Evolutionary conservation across 208 protist genomes (phyloP).

Genomic region (Trypanosoma cruzi): DNA sequence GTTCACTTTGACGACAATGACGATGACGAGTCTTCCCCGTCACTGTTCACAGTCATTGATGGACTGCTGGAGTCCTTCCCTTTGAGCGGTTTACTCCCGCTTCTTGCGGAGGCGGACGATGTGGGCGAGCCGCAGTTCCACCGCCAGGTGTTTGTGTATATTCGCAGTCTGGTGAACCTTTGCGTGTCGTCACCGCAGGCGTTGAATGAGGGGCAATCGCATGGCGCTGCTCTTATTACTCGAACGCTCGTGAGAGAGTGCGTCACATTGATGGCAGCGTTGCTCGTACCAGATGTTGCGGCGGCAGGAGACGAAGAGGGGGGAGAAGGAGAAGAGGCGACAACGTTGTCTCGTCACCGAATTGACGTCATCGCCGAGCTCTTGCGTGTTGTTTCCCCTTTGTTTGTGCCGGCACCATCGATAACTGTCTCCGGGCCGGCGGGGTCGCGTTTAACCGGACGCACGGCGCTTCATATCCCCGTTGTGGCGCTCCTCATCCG

Average conservation of each 20-base stretch:
- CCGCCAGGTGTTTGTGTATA: constrained; percentile 44
- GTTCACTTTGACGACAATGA: constrained; percentile 54
- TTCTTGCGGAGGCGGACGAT: constrained; percentile 41
- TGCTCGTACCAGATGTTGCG: constrained; percentile 44
- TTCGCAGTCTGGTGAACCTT: constrained; percentile 48
- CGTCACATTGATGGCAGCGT: constrained; percentile 73
- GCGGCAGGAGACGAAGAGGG: too few species aligned
- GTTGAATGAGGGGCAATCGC: constrained; percentile 57
- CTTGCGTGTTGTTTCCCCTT: constrained; percentile 68
- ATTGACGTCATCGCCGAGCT: constrained; percentile 75
- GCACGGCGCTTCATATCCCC: constrained; percentile 67
- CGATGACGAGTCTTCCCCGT: constrained; percentile 43
- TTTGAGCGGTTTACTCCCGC: constrained; percentile 42
- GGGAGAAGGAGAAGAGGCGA: constrained; percentile 14
- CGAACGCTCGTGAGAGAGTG: constrained; percentile 53
- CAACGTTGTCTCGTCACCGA: constrained; percentile 26
- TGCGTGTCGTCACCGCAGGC: constrained; percentile 58
- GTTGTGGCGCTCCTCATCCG: constrained; percentile 82
- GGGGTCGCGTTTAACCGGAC: constrained; percentile 3
- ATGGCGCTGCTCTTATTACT: constrained; percentile 45
- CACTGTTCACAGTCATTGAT: constrained; percentile 50
- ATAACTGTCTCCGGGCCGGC: constrained; percentile 4
- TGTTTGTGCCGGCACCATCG: constrained; percentile 44
- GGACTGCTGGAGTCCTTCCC: constrained; percentile 51
- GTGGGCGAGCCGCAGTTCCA: constrained; percentile 24